Evolutionary conservation across 2,329 filamentous ascomycete species (phyloP), one percentile per base, ranked within the genome.

Genomic region (Samsoniella hepiali): DNA sequence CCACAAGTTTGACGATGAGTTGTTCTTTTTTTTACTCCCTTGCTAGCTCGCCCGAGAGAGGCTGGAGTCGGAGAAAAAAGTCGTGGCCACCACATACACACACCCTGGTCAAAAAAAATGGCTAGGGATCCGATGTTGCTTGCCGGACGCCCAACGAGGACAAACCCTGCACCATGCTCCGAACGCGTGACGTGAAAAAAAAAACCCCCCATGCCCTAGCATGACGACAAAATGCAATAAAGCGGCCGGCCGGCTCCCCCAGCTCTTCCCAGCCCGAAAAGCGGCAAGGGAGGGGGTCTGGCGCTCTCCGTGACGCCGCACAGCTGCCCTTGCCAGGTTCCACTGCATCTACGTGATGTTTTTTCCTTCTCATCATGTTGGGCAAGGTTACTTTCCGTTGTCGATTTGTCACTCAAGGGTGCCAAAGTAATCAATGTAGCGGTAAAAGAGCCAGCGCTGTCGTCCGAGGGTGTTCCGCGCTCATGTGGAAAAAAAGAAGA

Each of bases 181-280:
- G 58, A 47, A 61, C 58, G 58, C 58, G 58, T 61, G 58, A 61
- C 58, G 49, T 61, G 58, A 54, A 47, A 61, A 54, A 59, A 53
- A 53, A 53, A 31, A 6, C 5, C 13, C 13, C 11, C 32, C 42
- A 34, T 22, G 22, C 22, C 22, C 22, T 22, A 45, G 40, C 45
- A 50, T 42, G 58, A 54, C 54, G 58, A 61, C 58, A 47, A 51
- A 42, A 44, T 40, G 44, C 22, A 40, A 51, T 55, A 55, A 42
- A 60, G 29, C 29, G 32, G 22, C 54, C 31, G 29, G 54, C 36
- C 55, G 54, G 10, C 36, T 13, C 38, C 29, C 29, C 22, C n/a
- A 29, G 54, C 22, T 57, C 27, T 36, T 57, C n/a, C 10, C 55
- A 47, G 27, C 22, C 42, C 31, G 5, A 42, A 50, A 60, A 51